A percentile compares a stretch with the other conserved stretches of the same genome.
Evolutionary conservation across 2,329 filamentous ascomycete genomes (phyloP).

Genomic region (Xylariaceae sp.): DNA sequence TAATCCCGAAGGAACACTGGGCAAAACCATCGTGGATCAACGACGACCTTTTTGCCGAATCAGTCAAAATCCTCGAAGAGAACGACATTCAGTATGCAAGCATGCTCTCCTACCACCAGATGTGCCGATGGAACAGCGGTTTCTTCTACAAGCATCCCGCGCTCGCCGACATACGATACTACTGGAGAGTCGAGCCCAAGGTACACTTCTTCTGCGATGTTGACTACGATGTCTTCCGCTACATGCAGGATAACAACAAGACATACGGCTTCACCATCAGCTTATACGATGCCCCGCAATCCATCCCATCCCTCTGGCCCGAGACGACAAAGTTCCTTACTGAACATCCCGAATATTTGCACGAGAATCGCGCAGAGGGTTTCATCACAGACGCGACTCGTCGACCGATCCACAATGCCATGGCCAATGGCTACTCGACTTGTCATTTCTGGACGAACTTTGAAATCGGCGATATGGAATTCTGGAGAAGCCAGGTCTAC

Average conservation of each 20-base stretch:
- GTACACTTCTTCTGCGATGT: conserved; percentile 99
- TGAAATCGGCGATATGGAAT: conserved; percentile 88
- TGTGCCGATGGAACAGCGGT: conserved; percentile 99
- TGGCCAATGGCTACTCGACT: conserved; percentile 91
- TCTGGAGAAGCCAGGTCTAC: conserved; percentile 88
- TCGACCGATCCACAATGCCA: conserved; percentile 74
- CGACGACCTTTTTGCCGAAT: conserved; percentile 79
- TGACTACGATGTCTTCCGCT: conserved; percentile 97
- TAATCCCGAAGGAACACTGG: conserved; percentile 96
- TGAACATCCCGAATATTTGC: conserved; percentile 76
- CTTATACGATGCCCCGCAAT: conserved; percentile 87
- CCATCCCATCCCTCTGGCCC: conserved; percentile 89
- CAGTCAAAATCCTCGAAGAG: conserved; percentile 76
- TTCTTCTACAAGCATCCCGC: conserved; percentile 97
- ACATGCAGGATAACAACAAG: conserved; percentile 98
- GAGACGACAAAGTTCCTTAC: conserved; percentile 88
- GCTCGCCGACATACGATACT: conserved; percentile 78
- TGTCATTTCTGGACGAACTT: conserved; percentile 99
- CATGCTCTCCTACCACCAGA: conserved; percentile 91
- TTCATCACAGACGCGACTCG: conserved; percentile 80
- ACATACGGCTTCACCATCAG: conserved; percentile 99
- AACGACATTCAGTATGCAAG: conserved; percentile 87
- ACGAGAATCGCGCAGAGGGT: conserved; percentile 78
- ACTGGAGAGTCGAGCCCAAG: conserved; percentile 98
- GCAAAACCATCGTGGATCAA: conserved; percentile 90